phyloP scores from a whole-genome alignment of 2,329 filamentous ascomycete species.

The Aspergillus nomiae region DNA sequence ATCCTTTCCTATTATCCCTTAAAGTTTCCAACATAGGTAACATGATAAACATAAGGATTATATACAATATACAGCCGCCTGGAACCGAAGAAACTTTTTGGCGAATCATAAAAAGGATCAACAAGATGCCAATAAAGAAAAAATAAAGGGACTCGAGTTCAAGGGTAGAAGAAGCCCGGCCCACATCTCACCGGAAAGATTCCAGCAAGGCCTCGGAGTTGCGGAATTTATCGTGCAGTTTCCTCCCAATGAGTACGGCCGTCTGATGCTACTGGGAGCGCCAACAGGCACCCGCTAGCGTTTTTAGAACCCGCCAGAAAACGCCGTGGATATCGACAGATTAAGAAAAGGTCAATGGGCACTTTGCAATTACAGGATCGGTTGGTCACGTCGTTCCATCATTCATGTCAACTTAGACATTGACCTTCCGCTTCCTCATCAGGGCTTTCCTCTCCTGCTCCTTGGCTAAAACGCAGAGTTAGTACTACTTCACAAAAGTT shows the following conservation, averaged over 20 bases:
- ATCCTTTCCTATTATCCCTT: constrained; percentile 8
- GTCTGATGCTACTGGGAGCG: constrained; percentile 10
- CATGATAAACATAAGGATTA: constrained; percentile 19
- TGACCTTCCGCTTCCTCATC: constrained; percentile 62
- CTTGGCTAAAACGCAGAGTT: constrained; percentile 54
- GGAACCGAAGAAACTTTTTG: constrained; percentile 18
- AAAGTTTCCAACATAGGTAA: constrained; percentile 15
- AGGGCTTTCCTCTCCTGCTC: constrained; percentile 67
- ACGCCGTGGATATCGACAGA: constrained; percentile 48
- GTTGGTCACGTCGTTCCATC: constrained; percentile 24
- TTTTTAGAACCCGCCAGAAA: constrained; percentile 40
- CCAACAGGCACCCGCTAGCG: constrained; percentile 28
- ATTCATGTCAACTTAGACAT: constrained; percentile 22
- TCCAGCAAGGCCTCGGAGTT: background rate
- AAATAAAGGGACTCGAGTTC: constrained; percentile 1
- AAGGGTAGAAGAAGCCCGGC: background rate
- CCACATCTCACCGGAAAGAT: background rate
- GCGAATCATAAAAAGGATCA: constrained; percentile 13
- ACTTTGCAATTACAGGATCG: constrained; percentile 24
- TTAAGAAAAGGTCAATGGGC: constrained; percentile 27
- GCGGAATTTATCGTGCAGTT: background rate
- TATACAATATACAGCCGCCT: constrained; percentile 19
- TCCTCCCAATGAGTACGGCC: background rate
- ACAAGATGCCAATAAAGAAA: constrained; percentile 16
- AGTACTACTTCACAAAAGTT: constrained; percentile 7